phyloP scores from a whole-genome alignment of 2,329 filamentous ascomycete genomes.

The Penicillium brasilianum region DNA sequence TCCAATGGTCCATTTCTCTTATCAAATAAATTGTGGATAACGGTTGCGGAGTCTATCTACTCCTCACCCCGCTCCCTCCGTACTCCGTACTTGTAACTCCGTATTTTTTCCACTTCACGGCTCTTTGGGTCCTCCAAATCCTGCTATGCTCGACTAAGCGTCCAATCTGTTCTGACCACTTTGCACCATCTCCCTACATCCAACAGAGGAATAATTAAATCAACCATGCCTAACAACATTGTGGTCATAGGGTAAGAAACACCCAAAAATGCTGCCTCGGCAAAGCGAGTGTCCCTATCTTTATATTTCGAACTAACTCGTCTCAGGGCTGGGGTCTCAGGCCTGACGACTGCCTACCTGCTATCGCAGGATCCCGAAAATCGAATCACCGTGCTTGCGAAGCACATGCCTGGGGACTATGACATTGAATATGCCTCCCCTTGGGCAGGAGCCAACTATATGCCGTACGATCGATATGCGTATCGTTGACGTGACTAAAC shows the following conservation, averaged over 20 bases:
- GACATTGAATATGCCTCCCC: conserved; percentile 89
- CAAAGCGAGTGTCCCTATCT: not conserved
- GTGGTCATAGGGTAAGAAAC: conserved; percentile 46
- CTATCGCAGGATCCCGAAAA: conserved; percentile 62
- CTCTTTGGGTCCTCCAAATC: conserved; percentile 6
- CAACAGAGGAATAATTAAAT: not conserved
- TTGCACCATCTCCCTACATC: too few relatives aligned
- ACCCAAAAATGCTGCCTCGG: not conserved
- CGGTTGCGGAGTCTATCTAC: conserved; percentile 8
- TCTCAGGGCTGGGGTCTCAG: conserved; percentile 66
- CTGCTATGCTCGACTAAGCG: not conserved
- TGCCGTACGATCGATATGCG: conserved; percentile 62
- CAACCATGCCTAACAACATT: conserved; percentile 44
- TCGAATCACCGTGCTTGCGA: conserved; percentile 74
- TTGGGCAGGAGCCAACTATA: conserved; percentile 82
- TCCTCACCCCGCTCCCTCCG: conserved; percentile 23
- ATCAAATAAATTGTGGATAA: conserved; percentile 23
- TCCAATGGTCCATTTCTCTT: conserved; percentile 19
- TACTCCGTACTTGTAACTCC: conserved; percentile 10
- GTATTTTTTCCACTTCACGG: not conserved
- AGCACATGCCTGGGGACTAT: conserved; percentile 93
- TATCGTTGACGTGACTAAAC: not conserved
- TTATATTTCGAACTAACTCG: not conserved
- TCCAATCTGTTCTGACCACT: not conserved
- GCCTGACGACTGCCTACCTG: conserved; percentile 67